Evolutionary conservation across 208 protist species (phyloP), one percentile per base, ranked within the genome.

Genomic region (Leishmania turanica): DNA sequence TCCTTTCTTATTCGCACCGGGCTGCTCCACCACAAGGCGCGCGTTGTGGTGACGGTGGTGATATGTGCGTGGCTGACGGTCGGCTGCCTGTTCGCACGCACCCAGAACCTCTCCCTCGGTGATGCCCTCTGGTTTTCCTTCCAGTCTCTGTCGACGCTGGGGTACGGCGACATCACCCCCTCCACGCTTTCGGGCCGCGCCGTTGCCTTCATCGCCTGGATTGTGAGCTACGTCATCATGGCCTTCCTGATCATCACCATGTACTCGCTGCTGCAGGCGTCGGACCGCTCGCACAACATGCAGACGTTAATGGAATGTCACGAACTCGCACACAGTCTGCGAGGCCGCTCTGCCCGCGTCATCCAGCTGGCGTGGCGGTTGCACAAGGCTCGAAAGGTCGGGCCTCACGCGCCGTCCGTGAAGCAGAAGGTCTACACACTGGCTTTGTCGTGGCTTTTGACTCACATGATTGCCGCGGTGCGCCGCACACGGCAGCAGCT

Each of bases 101-200:
- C 92, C 27, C 88, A 94, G 78, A 53, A 45, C 19, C 65, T 87
- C n/a, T 77, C 82, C 54, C 62, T 95, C 7, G 62, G 73, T 49
- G 89, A 96, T 53, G 89, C 84, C 45, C n/a, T 95, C 47, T 97
- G 92, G 92, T 96, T 93, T 79, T 86, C 87, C 49, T 96, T 96
- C 68, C 90, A 96, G 82, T 89, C 94, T 7, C 78, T 96, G 65
- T 79, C 90, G 64, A 95, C 92, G 42, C 77, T 97, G 34, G 92
- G 92, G 40, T 96, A 96, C 84, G 92, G 94, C 70, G 92, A 97
- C 86, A 75, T 90, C 70, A 91, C 91, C 54, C 90, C 94, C 8
- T 62, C 85, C 54, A 93, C 87, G 8, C 68, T 88, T 37, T 60
- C 81, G 21, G 92, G 91, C 47, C 84, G 88, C 49, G 58, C 84